Evolutionary conservation across 2,329 filamentous ascomycete genomes (phyloP), one percentile per base, ranked within the genome.

Genomic region (Mycosphaerelloides madeirae): DNA sequence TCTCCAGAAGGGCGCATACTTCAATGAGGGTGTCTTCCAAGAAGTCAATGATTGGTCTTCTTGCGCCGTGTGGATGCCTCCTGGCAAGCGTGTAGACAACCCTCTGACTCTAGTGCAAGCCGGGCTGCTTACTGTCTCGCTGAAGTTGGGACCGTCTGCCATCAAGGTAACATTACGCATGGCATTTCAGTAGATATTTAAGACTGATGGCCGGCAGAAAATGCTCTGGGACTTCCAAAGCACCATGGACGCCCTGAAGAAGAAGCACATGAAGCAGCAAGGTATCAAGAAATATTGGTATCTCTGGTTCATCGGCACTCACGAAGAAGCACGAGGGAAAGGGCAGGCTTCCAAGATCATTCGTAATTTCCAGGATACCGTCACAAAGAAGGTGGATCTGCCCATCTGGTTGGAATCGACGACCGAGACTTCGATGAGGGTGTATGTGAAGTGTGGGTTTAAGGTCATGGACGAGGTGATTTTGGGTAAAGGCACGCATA

Each of bases 371-470:
- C 54, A 59, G 43, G 36, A 36, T 9, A 32, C 28, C 15, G 34
- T 33, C 1, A 46, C 48, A 11, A 31, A 16, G 39, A 36, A 15
- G 31, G 50, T 48, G 14, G 46, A 38, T 8, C 7, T 53, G 35
- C 54, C 56, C 12, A 51, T 61, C 9, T 61, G 56, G 55, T 38
- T 60, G 44, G 59, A 61, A 34, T 52, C 59, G 19, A 59, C 57
- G 35, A 60, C 56, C 9, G 41, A 46, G 34, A 29, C 38, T 31
- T 55, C 50, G 29, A 42, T 46, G 18, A 38, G 49, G 13, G 31
- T 59, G 14, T 60, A 60, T 51, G 25, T 36, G 14, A 49, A 43
- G 19, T 42, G 47, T 33, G 58, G 58, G 13, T 61, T 60, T 41
- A 36, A 53, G 35, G 42, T 46, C 8, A 36, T 52, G 12, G 52